Base-by-base conservation (phyloP, 306 rosid species). In the Heteromeles arbutifolia region DNA sequence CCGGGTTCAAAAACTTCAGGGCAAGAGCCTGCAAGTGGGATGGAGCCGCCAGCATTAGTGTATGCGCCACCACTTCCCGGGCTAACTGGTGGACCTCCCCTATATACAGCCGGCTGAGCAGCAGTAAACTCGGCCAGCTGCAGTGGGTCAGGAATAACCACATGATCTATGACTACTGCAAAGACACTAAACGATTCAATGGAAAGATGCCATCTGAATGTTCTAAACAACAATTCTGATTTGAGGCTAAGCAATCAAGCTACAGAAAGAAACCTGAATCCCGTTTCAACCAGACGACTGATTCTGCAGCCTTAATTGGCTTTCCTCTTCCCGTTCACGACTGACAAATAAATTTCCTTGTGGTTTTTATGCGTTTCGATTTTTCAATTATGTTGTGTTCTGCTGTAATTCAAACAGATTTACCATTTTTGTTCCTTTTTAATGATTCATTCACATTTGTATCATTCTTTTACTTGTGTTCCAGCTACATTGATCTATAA, bases 121-220 rank as follows among this genome's bases (percentile, higher is more conserved):
- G 50, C 72, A 78, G 84, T 45, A 43, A 89, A 39, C 19, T 56
- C 82, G 87, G 87, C 2, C 90, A 82, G 45, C 53, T 93, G 69
- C 65, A 82, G 44, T 88, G 90, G 91, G 86, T 89, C 56, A 85
- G 92, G 75, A 65, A 57, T 8, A 88, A 85, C 62, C 65, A 77
- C 84, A 85, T 89, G 90, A 87, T 91, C 75, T 93, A 93, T 79
- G 88, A 93, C 75, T 93, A 93, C 80, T 91, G 97, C 89, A 78
- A 15, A 59, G 97, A 93, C 74, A 67, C 77, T 34, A 84, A 75
- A 22, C 81, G 97, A 71, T 91, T 89, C 85, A 81, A 83, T n/a
- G 88, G 87, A 18, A 77, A 80, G 10, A 50, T 89, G 78, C 85
- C 95, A 65, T 85, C 85, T 4, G 92, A 90, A 77, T 88, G 96